These are phyloP conservation scores for Helicocarpus griseus DNA, from an alignment of 2,329 filamentous ascomycete species.

Conservation along the genomic window DNA sequence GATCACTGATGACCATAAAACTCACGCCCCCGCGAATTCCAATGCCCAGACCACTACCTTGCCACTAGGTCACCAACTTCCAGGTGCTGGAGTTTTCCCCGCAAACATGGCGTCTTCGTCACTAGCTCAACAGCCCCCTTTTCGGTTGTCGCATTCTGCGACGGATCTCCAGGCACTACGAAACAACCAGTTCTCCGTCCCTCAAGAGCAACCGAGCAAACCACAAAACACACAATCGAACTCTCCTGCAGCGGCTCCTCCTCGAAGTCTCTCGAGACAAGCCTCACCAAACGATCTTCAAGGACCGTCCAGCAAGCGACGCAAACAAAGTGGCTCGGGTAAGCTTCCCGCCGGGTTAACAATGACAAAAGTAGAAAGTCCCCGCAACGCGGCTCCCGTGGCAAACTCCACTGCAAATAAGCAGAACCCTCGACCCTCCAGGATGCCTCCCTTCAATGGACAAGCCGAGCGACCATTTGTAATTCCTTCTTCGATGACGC, in stretches of 20 bases:
- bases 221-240: constrained; percentile 28
- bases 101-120: constrained; percentile 25
- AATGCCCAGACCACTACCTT: constrained; percentile 22
- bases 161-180: constrained; percentile 54
- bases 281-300: constrained; percentile 56
- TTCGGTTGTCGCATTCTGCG: constrained; percentile 50
- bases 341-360: constrained; percentile 64
- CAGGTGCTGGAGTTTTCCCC: constrained; percentile 36
- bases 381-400: constrained; percentile 12
- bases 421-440: not conserved
- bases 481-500: constrained; percentile 32
- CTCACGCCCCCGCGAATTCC: constrained; percentile 45
- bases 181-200: constrained; percentile 38
- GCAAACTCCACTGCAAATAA: not conserved
- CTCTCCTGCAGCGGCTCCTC: constrained; percentile 40
- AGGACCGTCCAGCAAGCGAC: constrained; percentile 65
- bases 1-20: constrained; percentile 98
- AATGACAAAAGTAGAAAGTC: constrained; percentile 72
- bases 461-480: constrained; percentile 39
- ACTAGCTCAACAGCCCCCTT: constrained; percentile 33
- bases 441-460: constrained; percentile 22
- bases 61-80: constrained; percentile 30
- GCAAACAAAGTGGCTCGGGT: constrained; percentile 62
- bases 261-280: constrained; percentile 60
- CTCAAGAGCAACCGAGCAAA: constrained; percentile 29